Evolutionary conservation across 2,329 filamentous ascomycete species (phyloP), one percentile per base, ranked within the genome.

Genomic region (Chaetomium sp.): DNA sequence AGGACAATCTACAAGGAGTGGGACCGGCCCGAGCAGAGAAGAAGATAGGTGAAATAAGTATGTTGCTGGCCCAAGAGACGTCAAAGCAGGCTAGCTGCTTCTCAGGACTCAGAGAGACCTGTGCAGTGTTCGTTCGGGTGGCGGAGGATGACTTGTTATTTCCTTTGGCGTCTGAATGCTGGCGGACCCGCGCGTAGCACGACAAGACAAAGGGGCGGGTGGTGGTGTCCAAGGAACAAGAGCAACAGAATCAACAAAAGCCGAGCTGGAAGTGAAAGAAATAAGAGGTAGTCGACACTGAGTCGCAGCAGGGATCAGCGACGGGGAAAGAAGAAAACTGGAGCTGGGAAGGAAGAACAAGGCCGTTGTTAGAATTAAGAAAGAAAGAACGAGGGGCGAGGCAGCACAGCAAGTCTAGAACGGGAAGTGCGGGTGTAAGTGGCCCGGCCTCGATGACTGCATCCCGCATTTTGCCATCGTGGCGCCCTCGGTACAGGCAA

Each of bases 21-120:
- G 49, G 46, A 43, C 55, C 55, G 38, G 53, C 53, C 55, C 43
- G 11, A 41, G 51, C 50, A 45, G 36, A 51, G 33, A 48, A 49
- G 34, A 33, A 27, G 19, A 27, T n/a, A 44, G 33, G 40, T 27
- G 35, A 46, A 42, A 45, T 52, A 12, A 19, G 6, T 12, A 3
- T 8, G 19, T 27, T 27, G 19, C 19, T 49, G 34, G 41, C 11
- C 37, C 11, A n/a, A 3, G 36, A 40, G 35, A 27, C 6, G 33
- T n/a, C 35, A 50, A 40, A 40, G 45, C 40, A 58, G 45, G 42
- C 41, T 53, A 10, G 49, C 46, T 50, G 55, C 38, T 11, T 8
- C 19, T 27, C 19, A 27, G 19, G 19, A 27, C 19, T 27, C 19
- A 27, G 19, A 27, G 19, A 27, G 19, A 27, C 19, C 19, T 27